Evolutionary conservation across 208 protist species (phyloP).

Genomic region (Crithidia brevicula): DNA sequence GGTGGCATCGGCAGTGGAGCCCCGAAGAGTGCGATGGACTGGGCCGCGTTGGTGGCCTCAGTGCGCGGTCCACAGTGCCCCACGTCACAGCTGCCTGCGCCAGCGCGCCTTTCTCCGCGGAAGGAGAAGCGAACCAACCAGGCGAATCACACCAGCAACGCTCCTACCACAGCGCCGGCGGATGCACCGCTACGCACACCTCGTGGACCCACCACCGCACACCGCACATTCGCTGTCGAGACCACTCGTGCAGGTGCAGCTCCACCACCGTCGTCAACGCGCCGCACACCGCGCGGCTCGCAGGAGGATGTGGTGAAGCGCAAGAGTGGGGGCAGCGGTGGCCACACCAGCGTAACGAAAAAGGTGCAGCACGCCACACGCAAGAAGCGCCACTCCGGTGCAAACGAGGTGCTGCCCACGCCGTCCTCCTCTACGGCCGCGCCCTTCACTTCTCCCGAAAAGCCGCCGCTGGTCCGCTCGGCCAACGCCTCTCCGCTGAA

Average conservation of each 20-base stretch:
- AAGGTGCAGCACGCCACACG: background rate
- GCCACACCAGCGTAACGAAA: conserved; percentile 6
- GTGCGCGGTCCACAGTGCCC: conserved; percentile 8
- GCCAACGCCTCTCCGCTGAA: conserved; percentile 20
- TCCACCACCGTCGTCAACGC: background rate
- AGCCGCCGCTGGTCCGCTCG: background rate
- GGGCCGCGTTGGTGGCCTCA: conserved; percentile 30
- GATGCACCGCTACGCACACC: conserved; percentile 13
- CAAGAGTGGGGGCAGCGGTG: background rate
- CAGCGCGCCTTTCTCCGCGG: background rate
- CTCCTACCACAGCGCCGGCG: background rate
- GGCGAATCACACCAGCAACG: too few species aligned
- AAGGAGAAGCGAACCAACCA: too few species aligned
- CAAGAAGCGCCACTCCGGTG: conserved; percentile 10
- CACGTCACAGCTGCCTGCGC: background rate
- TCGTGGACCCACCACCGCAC: background rate
- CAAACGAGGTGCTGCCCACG: background rate
- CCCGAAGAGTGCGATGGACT: conserved; percentile 23
- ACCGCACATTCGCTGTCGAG: background rate
- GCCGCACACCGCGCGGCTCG: background rate
- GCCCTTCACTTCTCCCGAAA: background rate
- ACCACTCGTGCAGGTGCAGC: background rate
- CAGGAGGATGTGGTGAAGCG: conserved; percentile 11
- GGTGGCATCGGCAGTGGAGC: background rate
- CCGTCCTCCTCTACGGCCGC: background rate